phyloP scores from a whole-genome alignment of 106 monocot genomes.

The Acanthochlamys bracteata region DNA sequence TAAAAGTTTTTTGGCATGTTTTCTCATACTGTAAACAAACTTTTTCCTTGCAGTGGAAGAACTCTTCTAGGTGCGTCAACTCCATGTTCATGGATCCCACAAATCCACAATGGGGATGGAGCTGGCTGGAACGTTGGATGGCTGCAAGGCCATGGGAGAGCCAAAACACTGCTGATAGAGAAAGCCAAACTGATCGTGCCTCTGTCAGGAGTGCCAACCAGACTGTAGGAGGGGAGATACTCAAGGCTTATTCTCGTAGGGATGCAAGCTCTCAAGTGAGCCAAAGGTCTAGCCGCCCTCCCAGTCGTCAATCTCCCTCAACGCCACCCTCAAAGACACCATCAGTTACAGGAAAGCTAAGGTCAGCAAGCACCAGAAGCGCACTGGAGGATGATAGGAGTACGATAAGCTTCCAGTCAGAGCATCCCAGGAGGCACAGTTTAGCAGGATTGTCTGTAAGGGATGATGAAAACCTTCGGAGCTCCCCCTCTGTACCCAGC shows the following conservation, averaged over 20 bases:
- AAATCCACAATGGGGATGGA: slow-evolving; percentile 92
- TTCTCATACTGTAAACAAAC: neutral
- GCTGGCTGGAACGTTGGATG: slow-evolving; percentile 98
- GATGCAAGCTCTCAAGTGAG: slow-evolving; percentile 11
- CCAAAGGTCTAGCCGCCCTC: slow-evolving; percentile 16
- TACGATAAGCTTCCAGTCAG: slow-evolving; percentile 24
- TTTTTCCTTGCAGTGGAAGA: slow-evolving; percentile 49
- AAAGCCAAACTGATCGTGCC: slow-evolving; percentile 16
- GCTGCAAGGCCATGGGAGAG: slow-evolving; percentile 75
- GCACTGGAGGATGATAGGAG: slow-evolving; percentile 25
- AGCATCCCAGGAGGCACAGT: slow-evolving; percentile 31
- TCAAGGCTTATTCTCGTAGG: slow-evolving; percentile 19
- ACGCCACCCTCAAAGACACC: slow-evolving; percentile 33
- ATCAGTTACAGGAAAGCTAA: slow-evolving; percentile 13
- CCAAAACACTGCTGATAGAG: slow-evolving; percentile 15
- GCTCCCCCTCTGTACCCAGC: slow-evolving; percentile 32
- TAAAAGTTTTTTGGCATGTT: neutral
- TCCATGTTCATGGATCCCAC: slow-evolving; percentile 49
- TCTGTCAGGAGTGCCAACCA: slow-evolving; percentile 22
- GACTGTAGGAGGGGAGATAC: slow-evolving; percentile 9
- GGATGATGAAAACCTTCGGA: slow-evolving; percentile 36
- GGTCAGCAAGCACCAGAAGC: slow-evolving; percentile 23
- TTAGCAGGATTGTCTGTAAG: slow-evolving; percentile 27
- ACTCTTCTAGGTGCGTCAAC: slow-evolving; percentile 38
- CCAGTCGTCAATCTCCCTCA: slow-evolving; percentile 40